phyloP scores from a whole-genome alignment of 2,329 filamentous ascomycete species.

The Diaporthe sp. region DNA sequence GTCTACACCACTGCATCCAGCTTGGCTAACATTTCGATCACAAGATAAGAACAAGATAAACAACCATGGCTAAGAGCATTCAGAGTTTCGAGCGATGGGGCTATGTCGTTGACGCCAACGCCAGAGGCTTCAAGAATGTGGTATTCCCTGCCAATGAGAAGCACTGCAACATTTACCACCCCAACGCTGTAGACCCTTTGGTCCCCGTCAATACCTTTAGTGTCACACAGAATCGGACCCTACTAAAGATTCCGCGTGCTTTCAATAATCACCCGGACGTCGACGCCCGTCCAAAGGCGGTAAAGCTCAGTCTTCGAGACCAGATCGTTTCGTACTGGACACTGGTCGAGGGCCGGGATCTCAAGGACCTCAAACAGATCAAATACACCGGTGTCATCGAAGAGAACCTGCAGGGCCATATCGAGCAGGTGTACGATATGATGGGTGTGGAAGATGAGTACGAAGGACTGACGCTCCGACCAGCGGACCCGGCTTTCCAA shows the following conservation, averaged over 20 bases:
- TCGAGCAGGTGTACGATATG: not conserved
- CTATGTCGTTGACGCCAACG: not conserved
- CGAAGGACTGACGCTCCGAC: not conserved
- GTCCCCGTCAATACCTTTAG: not conserved
- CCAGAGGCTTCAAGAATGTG: not conserved
- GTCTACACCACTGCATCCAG: not conserved
- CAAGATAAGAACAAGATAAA: not conserved
- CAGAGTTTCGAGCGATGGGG: constrained; percentile 46
- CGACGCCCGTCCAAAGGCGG: not conserved
- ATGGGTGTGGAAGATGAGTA: not conserved
- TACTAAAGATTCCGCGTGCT: not conserved
- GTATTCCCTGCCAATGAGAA: not conserved
- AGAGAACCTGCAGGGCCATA: not conserved
- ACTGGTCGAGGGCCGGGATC: not conserved
- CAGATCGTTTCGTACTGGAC: not conserved
- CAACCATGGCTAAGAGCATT: not conserved
- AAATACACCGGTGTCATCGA: not conserved
- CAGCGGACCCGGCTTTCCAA: not conserved
- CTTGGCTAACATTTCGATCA: not conserved
- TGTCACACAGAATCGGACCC: not conserved
- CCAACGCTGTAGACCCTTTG: rapidly evolving
- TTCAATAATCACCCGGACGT: not conserved
- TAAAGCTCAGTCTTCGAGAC: not conserved
- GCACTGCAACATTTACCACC: constrained; percentile 7
- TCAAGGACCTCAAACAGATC: not conserved